Evolutionary conservation across 768 basidiomycete species (phyloP), one percentile per base, ranked within the genome.

Genomic region (Pisolithus microcarpus): DNA sequence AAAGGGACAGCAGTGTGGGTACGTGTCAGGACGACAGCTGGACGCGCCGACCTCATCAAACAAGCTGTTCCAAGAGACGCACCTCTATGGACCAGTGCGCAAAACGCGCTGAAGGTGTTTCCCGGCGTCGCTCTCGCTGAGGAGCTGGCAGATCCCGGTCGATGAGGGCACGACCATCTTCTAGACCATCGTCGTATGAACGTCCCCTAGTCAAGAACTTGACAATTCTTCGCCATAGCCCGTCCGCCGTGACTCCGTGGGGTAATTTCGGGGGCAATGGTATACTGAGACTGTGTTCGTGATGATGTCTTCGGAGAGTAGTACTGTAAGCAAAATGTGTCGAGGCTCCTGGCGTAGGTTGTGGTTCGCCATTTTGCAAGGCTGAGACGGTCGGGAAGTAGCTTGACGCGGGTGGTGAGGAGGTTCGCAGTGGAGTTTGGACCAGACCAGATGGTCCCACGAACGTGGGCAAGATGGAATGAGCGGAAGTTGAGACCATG

Each of bases 251-350:
- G 16, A 74, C 72, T 8, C 68, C 73, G 0, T 56, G 56, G 10
- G 53, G 64, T 5, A 72, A 31, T 26, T 70, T 71, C 7, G 76
- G 77, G 5, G 73, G 65, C 8, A 74, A 65, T 23, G 80, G 77
- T n/a, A 78, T 72, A 9, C 68, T 62, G 37, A 79, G 61, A 9
- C 63, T 56, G 0, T 73, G 70, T 18, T 84, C 81, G 0, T 70
- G 68, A 19, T 77, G 74, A 52, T 91, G 89, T 49, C 89, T 65
- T 26, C 88, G 71, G 19, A 91, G 73, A 0, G 85, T 87, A 0
- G 88, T 91, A 57, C 86, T 89, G 65, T 88, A 91, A 1, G 87
- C 83, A 59, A 91, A 91, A 61, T 91, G 89, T 4, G 78, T 64
- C 30, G 77, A 75, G 1, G 89, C 86, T 47, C 81, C 82, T 0